Evolutionary conservation across 768 basidiomycete species (phyloP), one percentile per base, ranked within the genome.

Genomic region (Tulasnella sp.): DNA sequence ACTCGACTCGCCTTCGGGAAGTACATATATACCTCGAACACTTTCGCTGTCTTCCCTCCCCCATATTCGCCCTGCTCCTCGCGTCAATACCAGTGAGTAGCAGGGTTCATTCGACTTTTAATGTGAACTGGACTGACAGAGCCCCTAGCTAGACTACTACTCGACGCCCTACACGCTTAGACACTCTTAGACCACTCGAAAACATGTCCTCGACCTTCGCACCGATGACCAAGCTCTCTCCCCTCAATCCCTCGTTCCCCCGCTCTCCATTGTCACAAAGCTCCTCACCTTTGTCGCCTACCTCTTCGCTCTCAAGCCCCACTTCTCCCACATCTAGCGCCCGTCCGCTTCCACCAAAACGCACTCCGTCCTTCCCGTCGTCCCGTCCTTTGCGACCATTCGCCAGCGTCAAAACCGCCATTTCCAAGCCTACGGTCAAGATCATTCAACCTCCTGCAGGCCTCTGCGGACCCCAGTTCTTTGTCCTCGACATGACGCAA

Each of bases 301-400:
- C 44, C 26, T 47, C 40, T 7, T 40, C 40, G 8, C 16, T n/a
- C 6, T 47, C 78, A 76, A 77, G 78, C 82, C 77, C 70, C 72
- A 29, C 79, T 79, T 22, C 76, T 79, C 67, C 75, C 79, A 64
- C 47, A 8, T 44, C 68, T 29, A 29, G 26, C 29, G 29, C 52
- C 42, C 59, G 67, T 36, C 70, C 72, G n/a, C 26, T 70, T 22
- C 29, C 77, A 3, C 81, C 86, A 52, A 82, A 82, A 75, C 84
- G 84, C 64, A 82, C 79, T 66, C 79, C 84, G 59, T 80, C 84
- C 6, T 93, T 94, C 78, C 86, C 89, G 5, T 80, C 85, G 0
- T 94, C 92, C 40, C 90, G 90, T 68, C 87, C 89, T 0, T 83
- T 92, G 29, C 86, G 92, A 34, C 92, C 92, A 36, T 94, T 94